A percentile compares a stretch with the other conserved stretches of the same genome.
phyloP scores from a whole-genome alignment of 768 basidiomycete species.

The Trametes gibbosa region DNA sequence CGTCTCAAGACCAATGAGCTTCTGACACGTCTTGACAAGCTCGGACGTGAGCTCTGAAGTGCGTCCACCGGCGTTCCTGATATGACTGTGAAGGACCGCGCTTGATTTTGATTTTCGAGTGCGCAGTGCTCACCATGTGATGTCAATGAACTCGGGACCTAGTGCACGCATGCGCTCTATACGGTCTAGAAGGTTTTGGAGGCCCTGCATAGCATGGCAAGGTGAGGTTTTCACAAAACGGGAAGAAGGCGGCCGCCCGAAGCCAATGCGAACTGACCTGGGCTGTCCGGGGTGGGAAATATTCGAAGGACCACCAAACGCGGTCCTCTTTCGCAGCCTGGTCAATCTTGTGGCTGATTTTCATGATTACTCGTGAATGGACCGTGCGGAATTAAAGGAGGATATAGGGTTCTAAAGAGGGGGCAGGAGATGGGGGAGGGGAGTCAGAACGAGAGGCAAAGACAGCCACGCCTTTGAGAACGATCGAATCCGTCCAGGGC shows the following conservation, averaged over 20 bases:
- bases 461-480: neutral
- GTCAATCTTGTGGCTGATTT: constrained; percentile 91
- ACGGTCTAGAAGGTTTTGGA: constrained; percentile 96
- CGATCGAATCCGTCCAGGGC: constrained; percentile 9
- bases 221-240: constrained; percentile 2
- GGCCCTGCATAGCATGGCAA: constrained; percentile 47
- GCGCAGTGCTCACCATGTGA: constrained; percentile 69
- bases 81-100: neutral
- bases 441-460: constrained; percentile 4
- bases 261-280: constrained; percentile 53
- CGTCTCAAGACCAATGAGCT: constrained; percentile 90
- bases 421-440: neutral
- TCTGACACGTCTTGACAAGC: constrained; percentile 92
- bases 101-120: constrained; percentile 1
- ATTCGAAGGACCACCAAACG: constrained; percentile 98
- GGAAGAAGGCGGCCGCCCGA: constrained; percentile 3
- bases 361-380: constrained; percentile 53
- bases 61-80: constrained; percentile 94
- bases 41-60: constrained; percentile 93
- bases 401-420: constrained; percentile 7
- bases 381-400: constrained; percentile 12
- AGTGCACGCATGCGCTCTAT: constrained; percentile 96
- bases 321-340: constrained; percentile 82
- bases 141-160: constrained; percentile 97
- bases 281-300: constrained; percentile 93